Base-by-base conservation (phyloP, 164 flowering plant species). In the Saururus chinensis region DNA sequence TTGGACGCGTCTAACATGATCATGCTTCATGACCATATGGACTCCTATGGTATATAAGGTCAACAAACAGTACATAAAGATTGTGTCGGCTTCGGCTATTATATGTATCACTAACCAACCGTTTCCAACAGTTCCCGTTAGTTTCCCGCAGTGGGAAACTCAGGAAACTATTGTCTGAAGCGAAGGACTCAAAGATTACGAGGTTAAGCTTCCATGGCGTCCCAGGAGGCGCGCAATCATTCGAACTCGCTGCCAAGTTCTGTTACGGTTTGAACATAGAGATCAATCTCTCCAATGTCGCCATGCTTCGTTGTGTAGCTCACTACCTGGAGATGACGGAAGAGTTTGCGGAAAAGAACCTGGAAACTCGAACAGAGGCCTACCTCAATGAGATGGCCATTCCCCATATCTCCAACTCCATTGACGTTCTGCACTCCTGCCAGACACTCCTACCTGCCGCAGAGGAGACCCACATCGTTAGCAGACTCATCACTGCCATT, bases 141-240 rank as follows among this genome's bases (percentile, higher is more conserved):
- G 92, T 87, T 68, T 95, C 97, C 23, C 76, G 87, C 22, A 85
- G 97, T 67, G 96, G 98, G 64, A 83, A 80, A 65, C 84, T 95
- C 41, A 70, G 92, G 52, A 89, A 85, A 68, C 59, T 86, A 58
- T 35, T 95, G 66, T 19, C 76, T 61, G 97, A 95, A 59, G 79
- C 84, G 17, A 91, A 80, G 63, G 97, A 93, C 59, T 67, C 88
- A 25, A 87, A 87, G 66, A 52, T 74, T 17, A 72, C 88, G 7
- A 63, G 83, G 48, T 74, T 95, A 48, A 77, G 24, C 65, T 82
- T 93, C 10, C 65, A 80, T 0, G 61, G 66, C 17, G 59, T 85
- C 11, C 99, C 99, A 0, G 99, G 99, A 21, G 96, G 99, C 51
- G 23, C 97, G 8, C 92, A 85, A 68, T 91, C 92, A 59, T 93